Base-by-base conservation (phyloP, 495 filamentous ascomycete genomes). In the Penicillium subrubescens region DNA sequence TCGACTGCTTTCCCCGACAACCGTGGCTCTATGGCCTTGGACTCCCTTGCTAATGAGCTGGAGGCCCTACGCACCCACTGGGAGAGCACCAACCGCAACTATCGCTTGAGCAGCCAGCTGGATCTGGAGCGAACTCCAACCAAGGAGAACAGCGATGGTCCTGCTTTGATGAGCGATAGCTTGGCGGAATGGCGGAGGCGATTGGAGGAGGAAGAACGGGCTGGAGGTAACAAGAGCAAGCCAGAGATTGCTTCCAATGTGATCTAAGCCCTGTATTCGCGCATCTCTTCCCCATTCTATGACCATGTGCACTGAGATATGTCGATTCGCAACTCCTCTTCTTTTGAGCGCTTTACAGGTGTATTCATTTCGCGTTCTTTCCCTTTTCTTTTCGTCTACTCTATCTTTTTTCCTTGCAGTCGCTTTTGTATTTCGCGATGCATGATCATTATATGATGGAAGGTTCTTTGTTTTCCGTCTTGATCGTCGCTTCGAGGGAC, bases 31-130 rank as follows among this genome's bases (percentile, higher is more conserved):
- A 85, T 92, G 70, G 95, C 95, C 19, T 83, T 99, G 10, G 95
- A 98, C 73, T 93, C 89, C 48, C 84, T 99, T 4, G 94, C 96
- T 23, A 90, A 87, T 57, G 95, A 99, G 76, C 86, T 99, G 5
- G 95, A 99, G 61, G 86, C 89, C 19, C 83, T 98, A 43, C 88
- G 94, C 35, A 89, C 81, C 35, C 95, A 97, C 63, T 98, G 96
- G 94, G 94, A 98, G 76, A 90, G 89, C 51, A 97, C 93, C 44
- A 97, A 94, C 77, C 94, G 94, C 76, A 94, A 90, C 66, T 97
- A 97, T 73, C 89, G 94, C 17, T 80, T 96, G 50, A 94, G 91
- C 74, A 94, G 88, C 54, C 77, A 81, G 65, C 94, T 96, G 70
- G 94, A 97, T 71, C 90, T 95, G 64, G 94, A 97, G 64, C 81